phyloP scores from a whole-genome alignment of 208 protist genomes.

The Ichthyophonus hoferi region DNA sequence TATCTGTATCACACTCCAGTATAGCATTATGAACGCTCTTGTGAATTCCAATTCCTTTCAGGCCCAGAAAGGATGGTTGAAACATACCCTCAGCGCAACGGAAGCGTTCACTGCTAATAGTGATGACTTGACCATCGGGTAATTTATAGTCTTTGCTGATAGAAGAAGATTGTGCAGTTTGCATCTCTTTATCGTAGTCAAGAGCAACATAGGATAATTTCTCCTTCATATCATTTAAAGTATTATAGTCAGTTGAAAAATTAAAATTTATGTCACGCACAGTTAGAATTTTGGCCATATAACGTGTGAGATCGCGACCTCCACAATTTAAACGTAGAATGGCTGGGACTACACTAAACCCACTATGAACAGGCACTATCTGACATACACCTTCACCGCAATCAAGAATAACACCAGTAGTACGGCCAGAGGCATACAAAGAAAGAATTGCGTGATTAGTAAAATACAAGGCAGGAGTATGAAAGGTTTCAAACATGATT shows the following conservation, averaged over 20 bases:
- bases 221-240: conserved; percentile 88
- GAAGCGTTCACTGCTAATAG: conserved; percentile 69
- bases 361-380: conserved; percentile 95
- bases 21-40: conserved; percentile 91
- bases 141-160: conserved; percentile 73
- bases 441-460: conserved; percentile 91
- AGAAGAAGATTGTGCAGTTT: conserved; percentile 72
- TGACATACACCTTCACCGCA: conserved; percentile 91
- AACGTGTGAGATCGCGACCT: conserved; percentile 84
- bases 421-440: conserved; percentile 79
- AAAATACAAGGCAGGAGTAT: conserved; percentile 71
- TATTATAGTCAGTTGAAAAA: conserved; percentile 86
- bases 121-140: conserved; percentile 54
- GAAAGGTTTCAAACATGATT: conserved; percentile 80
- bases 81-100: conserved; percentile 89
- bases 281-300: conserved; percentile 78
- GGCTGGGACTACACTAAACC: conserved; percentile 62
- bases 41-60: conserved; percentile 87
- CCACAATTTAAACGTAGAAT: conserved; percentile 50
- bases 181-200: conserved; percentile 92
- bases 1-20: conserved; percentile 83
- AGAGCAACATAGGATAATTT: conserved; percentile 81
- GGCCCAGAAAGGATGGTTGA: conserved; percentile 84
- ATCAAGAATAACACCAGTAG: conserved; percentile 84
- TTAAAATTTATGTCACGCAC: conserved; percentile 86